phyloP scores from a whole-genome alignment of 257 asterid genomes.

The Solanum chiquidenum region DNA sequence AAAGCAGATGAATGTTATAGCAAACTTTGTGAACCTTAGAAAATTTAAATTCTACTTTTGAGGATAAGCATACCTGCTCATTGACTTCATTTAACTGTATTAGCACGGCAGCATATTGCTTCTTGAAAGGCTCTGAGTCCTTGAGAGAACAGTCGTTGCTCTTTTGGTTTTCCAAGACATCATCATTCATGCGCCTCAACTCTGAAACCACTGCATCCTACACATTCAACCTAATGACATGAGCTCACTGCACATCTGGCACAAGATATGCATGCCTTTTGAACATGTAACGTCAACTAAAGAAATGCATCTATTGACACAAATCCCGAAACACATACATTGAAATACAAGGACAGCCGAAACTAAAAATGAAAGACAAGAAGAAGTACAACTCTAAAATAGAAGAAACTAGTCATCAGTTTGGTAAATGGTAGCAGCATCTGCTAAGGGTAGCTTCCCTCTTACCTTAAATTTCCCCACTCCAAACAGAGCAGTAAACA shows the following conservation, averaged over 20 bases:
- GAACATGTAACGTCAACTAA: background rate
- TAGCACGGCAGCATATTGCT: conserved; percentile 78
- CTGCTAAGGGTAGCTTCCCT: background rate
- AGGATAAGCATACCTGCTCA: conserved; percentile 48
- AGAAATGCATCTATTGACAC: background rate
- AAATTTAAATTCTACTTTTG: background rate
- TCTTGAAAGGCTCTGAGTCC: conserved; percentile 65
- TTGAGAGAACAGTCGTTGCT: conserved; percentile 39
- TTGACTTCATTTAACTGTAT: conserved; percentile 61
- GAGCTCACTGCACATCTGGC: conserved; percentile 5
- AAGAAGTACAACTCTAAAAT: background rate
- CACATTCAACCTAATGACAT: conserved; percentile 15
- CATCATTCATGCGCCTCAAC: conserved; percentile 76
- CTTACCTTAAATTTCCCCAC: background rate
- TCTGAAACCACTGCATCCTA: conserved; percentile 83
- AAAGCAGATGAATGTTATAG: background rate
- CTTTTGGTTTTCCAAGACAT: conserved; percentile 44
- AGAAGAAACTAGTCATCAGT: background rate
- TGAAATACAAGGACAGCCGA: background rate
- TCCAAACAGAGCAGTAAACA: background rate
- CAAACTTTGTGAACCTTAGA: background rate
- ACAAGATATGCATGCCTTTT: background rate
- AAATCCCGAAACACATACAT: background rate
- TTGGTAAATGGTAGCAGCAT: background rate
- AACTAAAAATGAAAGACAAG: background rate